These are phyloP conservation scores for Phialophora chinensis DNA, from an alignment of 2,329 filamentous ascomycete genomes.

Conservation along the genomic window DNA sequence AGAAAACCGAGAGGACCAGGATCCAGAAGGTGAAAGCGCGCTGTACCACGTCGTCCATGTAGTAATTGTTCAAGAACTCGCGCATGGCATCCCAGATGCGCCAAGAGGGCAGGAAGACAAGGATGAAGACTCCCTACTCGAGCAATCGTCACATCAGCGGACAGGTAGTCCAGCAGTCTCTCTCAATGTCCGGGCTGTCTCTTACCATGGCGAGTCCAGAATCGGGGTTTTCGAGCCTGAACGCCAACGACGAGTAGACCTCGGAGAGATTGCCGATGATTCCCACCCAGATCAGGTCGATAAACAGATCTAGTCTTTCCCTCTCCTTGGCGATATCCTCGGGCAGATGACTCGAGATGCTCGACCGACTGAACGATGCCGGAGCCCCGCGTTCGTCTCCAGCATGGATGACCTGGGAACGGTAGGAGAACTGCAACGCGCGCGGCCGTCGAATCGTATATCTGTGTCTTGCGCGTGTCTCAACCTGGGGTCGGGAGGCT, in stretches of 20 bases:
- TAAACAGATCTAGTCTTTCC: conserved; percentile 56
- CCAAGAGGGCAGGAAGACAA: conserved; percentile 58
- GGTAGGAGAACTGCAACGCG: conserved; percentile 16
- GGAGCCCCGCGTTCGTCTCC: conserved; percentile 8
- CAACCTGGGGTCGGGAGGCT: not conserved
- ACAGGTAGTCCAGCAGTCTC: not conserved
- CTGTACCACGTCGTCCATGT: conserved; percentile 57
- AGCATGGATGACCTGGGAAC: conserved; percentile 10
- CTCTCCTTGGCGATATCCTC: conserved; percentile 21
- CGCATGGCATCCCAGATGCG: conserved; percentile 59
- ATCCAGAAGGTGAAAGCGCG: conserved; percentile 57
- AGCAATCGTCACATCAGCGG: not conserved
- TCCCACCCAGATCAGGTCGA: conserved; percentile 53
- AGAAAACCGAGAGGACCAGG: conserved; percentile 57
- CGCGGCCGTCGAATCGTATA: conserved; percentile 16
- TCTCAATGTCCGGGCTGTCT: not conserved
- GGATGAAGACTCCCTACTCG: conserved; percentile 50
- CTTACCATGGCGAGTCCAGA: conserved; percentile 48
- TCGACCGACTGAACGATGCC: not conserved
- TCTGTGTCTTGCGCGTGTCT: conserved; percentile 9
- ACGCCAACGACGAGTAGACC: conserved; percentile 53
- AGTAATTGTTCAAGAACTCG: conserved; percentile 61
- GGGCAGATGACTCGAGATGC: conserved; percentile 17
- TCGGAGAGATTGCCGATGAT: conserved; percentile 26
- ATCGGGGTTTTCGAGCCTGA: conserved; percentile 56